Evolutionary conservation across 805 yeast genomes (phyloP).

Genomic region (Priceomyces fermenticarens): DNA sequence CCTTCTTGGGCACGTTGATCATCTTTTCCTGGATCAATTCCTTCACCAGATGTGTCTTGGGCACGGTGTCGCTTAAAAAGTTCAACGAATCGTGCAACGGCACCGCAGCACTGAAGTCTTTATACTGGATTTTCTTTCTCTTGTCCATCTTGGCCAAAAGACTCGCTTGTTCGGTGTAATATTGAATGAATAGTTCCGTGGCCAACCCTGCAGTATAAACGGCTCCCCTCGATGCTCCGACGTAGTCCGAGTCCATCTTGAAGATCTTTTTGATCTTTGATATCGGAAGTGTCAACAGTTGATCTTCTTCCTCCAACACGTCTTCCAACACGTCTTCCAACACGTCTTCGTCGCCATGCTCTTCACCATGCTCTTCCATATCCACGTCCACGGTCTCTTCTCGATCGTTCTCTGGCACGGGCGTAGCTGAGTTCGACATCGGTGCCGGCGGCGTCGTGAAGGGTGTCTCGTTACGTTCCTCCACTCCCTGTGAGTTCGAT

Average conservation of each 20-base stretch:
- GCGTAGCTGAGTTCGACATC: conserved; percentile 6
- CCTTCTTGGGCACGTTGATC: conserved; percentile 22
- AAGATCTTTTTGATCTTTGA: conserved; percentile 68
- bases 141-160: conserved; percentile 61
- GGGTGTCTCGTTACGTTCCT: conserved; percentile 14
- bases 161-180: conserved; percentile 68
- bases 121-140: conserved; percentile 66
- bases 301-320: conserved; percentile 18
- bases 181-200: conserved; percentile 69
- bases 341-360: not conserved
- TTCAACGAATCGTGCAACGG: conserved; percentile 54
- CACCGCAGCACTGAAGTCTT: conserved; percentile 68
- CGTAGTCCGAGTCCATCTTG: conserved; percentile 72
- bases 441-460: conserved; percentile 19
- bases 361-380: not conserved
- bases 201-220: conserved; percentile 78
- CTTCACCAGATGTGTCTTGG: conserved; percentile 53
- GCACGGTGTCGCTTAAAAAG: conserved; percentile 66
- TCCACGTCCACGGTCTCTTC: conserved; percentile 2
- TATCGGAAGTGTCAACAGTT: conserved; percentile 50
- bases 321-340: conserved; percentile 7
- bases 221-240: conserved; percentile 64
- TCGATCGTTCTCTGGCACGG: conserved; percentile 6
- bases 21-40: conserved; percentile 44
- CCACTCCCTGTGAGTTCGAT: conserved; percentile 8